Percentiles rank a stretch among this genome's conserved stretches.
These are phyloP conservation scores for Dioscorea cayenensis DNA, from an alignment of 116 monocot species.

Conservation along the genomic window DNA sequence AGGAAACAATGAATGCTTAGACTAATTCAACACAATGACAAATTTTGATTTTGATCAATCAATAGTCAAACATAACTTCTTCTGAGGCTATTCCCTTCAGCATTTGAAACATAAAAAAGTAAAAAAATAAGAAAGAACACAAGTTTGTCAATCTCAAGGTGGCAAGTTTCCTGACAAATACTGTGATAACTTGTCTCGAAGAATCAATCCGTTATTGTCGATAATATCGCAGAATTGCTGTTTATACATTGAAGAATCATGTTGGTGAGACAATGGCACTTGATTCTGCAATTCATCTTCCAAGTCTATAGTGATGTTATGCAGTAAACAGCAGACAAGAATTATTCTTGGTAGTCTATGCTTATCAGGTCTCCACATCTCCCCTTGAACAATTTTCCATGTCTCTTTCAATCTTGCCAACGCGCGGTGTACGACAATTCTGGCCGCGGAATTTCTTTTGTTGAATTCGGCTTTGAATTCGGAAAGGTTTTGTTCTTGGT, in stretches of 20 bases:
- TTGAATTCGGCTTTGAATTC: slow-evolving; percentile 57
- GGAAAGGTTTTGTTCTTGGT: slow-evolving; percentile 45
- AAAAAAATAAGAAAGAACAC: no score
- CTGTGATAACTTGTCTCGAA: slow-evolving; percentile 42
- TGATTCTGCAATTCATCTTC: slow-evolving; percentile 56
- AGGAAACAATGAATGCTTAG: no score
- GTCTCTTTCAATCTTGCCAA: slow-evolving; percentile 71
- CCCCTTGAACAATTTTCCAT: slow-evolving; percentile 85
- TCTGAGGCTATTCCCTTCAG: no score
- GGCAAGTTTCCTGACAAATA: slow-evolving; percentile 50
- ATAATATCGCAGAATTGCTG: slow-evolving; percentile 41
- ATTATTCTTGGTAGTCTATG: slow-evolving; percentile 83
- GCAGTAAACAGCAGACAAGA: slow-evolving; percentile 80
- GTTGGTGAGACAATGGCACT: slow-evolving; percentile 27
- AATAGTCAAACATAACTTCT: no score
- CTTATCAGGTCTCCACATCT: slow-evolving; percentile 98
- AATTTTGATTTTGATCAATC: no score
- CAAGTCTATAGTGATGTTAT: slow-evolving; percentile 75
- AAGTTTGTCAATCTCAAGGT: background rate
- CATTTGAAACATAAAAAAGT: no score
- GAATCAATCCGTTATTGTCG: slow-evolving; percentile 36
- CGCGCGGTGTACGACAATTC: slow-evolving; percentile 59
- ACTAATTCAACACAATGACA: no score
- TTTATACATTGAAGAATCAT: slow-evolving; percentile 48
- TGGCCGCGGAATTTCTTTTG: slow-evolving; percentile 40